These are phyloP conservation scores for Metarhizium anisopliae DNA, from an alignment of 2,329 filamentous ascomycete genomes.

Conservation along the genomic window DNA sequence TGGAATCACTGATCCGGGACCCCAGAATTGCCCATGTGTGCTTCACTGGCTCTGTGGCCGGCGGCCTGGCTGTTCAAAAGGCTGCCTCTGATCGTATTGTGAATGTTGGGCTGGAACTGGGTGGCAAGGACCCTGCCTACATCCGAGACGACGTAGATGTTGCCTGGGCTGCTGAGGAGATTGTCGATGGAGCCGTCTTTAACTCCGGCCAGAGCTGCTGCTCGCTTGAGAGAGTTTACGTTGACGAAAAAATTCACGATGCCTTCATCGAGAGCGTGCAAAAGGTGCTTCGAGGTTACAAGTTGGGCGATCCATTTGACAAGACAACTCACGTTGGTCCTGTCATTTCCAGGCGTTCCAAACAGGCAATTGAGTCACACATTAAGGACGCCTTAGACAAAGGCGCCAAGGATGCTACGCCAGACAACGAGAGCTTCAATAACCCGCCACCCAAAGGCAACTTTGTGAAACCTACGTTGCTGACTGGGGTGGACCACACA, in stretches of 20 bases:
- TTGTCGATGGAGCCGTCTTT: conserved; percentile 93
- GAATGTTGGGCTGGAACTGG: conserved; percentile 81
- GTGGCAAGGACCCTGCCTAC: conserved; percentile 92
- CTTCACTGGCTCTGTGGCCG: conserved; percentile 89
- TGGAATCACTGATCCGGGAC: conserved; percentile 71
- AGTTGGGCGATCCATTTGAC: conserved; percentile 79
- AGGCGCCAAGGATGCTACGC: conserved; percentile 77
- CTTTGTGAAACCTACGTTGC: conserved; percentile 77
- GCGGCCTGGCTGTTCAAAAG: conserved; percentile 76
- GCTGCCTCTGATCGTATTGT: conserved; percentile 78
- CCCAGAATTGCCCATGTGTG: conserved; percentile 73
- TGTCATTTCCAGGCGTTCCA: conserved; percentile 74
- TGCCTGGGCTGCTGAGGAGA: conserved; percentile 85
- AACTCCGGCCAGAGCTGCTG: conserved; percentile 99
- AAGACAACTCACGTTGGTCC: conserved; percentile 76
- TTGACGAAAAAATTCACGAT: conserved; percentile 77
- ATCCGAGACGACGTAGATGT: conserved; percentile 78
- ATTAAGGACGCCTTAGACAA: conserved; percentile 74
- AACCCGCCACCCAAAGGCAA: conserved; percentile 71
- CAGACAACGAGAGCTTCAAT: conserved; percentile 68
- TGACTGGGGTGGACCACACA: conserved; percentile 68
- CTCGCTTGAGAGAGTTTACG: conserved; percentile 84
- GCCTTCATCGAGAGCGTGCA: conserved; percentile 71
- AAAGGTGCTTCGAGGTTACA: conserved; percentile 72
- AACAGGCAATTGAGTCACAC: conserved; percentile 67